Base-by-base conservation (phyloP, 768 basidiomycete genomes). In the Trametopsis cervina region DNA sequence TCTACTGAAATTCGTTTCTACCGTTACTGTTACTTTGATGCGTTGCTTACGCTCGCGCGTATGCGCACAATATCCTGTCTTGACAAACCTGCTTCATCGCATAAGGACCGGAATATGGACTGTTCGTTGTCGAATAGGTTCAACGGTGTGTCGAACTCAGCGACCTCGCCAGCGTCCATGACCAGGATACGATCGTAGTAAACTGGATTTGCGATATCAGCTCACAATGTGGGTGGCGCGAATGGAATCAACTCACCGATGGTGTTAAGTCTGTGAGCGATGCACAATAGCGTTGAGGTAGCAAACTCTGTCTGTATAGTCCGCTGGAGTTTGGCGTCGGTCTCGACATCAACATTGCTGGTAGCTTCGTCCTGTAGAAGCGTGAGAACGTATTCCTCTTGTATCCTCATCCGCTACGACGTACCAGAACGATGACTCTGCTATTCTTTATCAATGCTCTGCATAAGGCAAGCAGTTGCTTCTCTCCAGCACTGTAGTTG, bases 251-350 rank as follows among this genome's bases (percentile, higher is more conserved):
- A 13, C 66, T 49, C 52, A 66, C 65, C 66, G 44, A 84, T 78
- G 0, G 87, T 89, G 49, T 77, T 75, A 49, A 89, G 65, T 26
- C 88, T 74, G 64, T 89, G 86, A 0, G 86, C 85, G 51, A 89
- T 81, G 75, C 55, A 60, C 44, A 93, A 61, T 40, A 92, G 65
- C 23, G 91, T 71, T 7, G 83, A 85, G 23, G 80, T 73, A 3
- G 72, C 77, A 60, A 95, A 95, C 57, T 95, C 89, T 53, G 85
- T 81, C 12, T 91, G 73, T 37, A 96, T 93, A 1, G 91, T 85
- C 24, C 77, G 70, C 61, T 95, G 92, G 42, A 95, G 92, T 66
- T 91, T 92, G 3, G 85, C 77, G 57, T 94, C 92, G 38, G 91
- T 91, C 22, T 80, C 82, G 57, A 91, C 85, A 59, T 90, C 87